Evolutionary conservation across 192 early-diverging fungal species (phyloP).

Genomic region (Umbelopsis vinacea): DNA sequence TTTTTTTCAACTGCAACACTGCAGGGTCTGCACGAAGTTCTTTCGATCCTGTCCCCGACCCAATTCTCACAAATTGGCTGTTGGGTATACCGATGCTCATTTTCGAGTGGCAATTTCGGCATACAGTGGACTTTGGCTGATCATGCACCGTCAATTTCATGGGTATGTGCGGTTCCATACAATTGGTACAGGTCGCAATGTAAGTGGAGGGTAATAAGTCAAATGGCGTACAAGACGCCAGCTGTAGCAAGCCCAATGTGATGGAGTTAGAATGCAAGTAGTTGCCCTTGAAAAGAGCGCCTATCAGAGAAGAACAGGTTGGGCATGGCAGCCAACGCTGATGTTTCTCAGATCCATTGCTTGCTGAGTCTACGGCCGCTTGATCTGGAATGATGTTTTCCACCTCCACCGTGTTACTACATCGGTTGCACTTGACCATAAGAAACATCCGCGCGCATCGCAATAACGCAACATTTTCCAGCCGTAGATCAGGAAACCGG

Average conservation of each 20-base stretch:
- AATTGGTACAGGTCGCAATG: slow-evolving; percentile 71
- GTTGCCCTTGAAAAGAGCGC: slow-evolving; percentile 30
- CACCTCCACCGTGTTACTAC: slow-evolving; percentile 71
- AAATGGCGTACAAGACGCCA: slow-evolving; percentile 66
- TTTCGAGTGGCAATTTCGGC: slow-evolving; percentile 49
- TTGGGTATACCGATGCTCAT: slow-evolving; percentile 55
- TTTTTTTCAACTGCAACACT: slow-evolving; percentile 50
- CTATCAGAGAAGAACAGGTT: slow-evolving; percentile 33
- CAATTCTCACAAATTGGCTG: slow-evolving; percentile 59
- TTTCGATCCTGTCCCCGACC: slow-evolving; percentile 23
- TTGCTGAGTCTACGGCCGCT: background rate
- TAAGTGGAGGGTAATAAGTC: slow-evolving; percentile 79
- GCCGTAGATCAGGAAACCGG: slow-evolving; percentile 59
- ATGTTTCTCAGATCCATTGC: background rate
- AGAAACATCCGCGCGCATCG: slow-evolving; percentile 68
- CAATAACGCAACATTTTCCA: slow-evolving; percentile 72
- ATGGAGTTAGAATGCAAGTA: slow-evolving; percentile 57
- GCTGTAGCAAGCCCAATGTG: slow-evolving; percentile 74
- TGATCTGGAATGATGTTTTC: slow-evolving; percentile 53
- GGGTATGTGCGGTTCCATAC: slow-evolving; percentile 55
- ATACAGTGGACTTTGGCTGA: slow-evolving; percentile 45
- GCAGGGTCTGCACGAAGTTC: slow-evolving; percentile 28
- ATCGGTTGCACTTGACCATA: slow-evolving; percentile 73
- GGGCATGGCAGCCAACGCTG: slow-evolving; percentile 35
- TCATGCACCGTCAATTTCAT: slow-evolving; percentile 45